phyloP scores from a whole-genome alignment of 2,329 filamentous ascomycete genomes.

The Calonectria pseudoturangicola region DNA sequence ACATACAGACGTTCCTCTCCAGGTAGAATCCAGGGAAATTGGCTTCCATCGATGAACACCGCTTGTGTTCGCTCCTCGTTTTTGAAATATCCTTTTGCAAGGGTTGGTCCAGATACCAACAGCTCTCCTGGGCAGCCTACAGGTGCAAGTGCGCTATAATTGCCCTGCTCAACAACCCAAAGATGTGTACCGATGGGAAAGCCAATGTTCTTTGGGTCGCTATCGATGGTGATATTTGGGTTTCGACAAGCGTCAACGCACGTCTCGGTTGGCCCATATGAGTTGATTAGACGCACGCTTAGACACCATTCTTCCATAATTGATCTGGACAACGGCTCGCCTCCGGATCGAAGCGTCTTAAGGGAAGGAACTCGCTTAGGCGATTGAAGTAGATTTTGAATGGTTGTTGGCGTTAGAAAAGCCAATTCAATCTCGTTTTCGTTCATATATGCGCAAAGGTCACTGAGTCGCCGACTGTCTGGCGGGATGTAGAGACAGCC shows the following conservation, averaged over 20 bases:
- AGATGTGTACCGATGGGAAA: conserved; percentile 2
- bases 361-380: background rate
- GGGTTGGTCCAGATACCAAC: background rate
- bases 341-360: background rate
- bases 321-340: background rate
- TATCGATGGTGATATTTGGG: background rate
- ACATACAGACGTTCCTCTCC: background rate
- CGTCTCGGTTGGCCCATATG: background rate
- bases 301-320: background rate
- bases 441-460: background rate
- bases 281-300: background rate
- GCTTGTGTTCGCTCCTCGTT: background rate
- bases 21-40: background rate
- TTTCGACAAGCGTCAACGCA: conserved; percentile 3
- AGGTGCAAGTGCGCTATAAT: background rate
- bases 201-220: background rate
- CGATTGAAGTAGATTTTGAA: background rate
- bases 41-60: background rate
- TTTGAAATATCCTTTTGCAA: background rate
- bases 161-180: background rate
- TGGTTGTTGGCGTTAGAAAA: background rate
- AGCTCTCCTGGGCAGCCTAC: background rate
- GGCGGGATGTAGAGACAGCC: conserved; percentile 5
- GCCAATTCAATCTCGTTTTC: conserved; percentile 1
- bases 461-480: background rate